Evolutionary conservation across 2,329 filamentous ascomycete genomes (phyloP), one percentile per base, ranked within the genome.

Genomic region (Hirsutella minnesotensis): DNA sequence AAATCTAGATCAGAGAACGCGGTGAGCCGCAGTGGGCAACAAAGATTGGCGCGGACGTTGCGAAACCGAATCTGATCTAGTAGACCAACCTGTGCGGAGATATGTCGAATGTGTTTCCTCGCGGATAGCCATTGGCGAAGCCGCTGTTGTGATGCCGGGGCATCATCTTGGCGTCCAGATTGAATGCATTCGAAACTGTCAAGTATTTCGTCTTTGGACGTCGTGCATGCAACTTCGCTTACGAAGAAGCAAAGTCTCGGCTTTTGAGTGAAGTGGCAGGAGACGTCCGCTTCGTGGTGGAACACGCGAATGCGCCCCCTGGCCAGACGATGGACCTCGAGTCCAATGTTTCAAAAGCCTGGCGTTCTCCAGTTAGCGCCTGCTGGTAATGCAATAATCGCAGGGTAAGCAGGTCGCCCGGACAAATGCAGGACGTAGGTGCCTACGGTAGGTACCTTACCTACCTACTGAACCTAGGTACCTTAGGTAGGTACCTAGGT

Each of bases 71-170:
- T 16, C 4, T 15, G 3, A 12, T 10, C 21, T 31, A 57, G 22
- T 18, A 12, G 31, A 20, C 73, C 57, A 77, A 94, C 84, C 86
- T 85, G 63, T 95, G 87, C 53, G 87, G 86, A 53, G 86, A 87
- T 57, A 94, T 89, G 51, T 87, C 86, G 60, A 94, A 90, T 38
- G 83, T 85, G 57, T 81, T 81, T 47, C 74, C 76, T 50, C 81
- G 75, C 49, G 84, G 83, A 62, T 89, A 89, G 59, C 87, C 89
- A 69, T 92, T 94, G 49, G 82, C 78, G 65, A 84, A 90, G 62
- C 81, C 81, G 64, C 69, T 68, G 47, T 70, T 68, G 60, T 83
- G 75, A 73, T 94, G 86, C 70, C 87, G 79, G 61, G 90, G 85
- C 79, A 92, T 88, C 79, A 83, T 84, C 69, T 79, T 80, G 61